Base-by-base conservation (phyloP, 2,329 filamentous ascomycete genomes). In the Fusarium pseudograminearum region DNA sequence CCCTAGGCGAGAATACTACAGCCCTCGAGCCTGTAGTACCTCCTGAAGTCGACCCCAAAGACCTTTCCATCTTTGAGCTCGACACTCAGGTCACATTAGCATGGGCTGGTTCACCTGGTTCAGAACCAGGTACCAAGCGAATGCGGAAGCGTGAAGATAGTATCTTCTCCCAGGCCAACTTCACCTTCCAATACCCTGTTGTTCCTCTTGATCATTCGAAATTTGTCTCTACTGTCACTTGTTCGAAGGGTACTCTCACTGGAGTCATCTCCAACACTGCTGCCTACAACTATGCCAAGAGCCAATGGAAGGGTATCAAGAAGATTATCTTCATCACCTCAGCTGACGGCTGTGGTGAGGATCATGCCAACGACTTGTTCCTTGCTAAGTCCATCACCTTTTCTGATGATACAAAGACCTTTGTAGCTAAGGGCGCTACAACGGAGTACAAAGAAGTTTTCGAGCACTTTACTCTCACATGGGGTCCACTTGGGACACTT, bases 251-350 rank as follows among this genome's bases (percentile, higher is more conserved):
- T 1, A 10, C 6, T 0, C 51, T 69, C 5, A 68, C 44, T 12
- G 65, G 46, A 1, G 34, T 46, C 2, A 44, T 69, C 26, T 33
- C 57, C 0, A 62, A 28, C 14, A 6, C 8, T 6, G 36, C 36
- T 11, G 60, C 60, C 0, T 69, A 68, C 3, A 61, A 30, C 4
- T 69, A 45, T 22, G 67, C 56, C 26, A 69, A 69, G 20, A 42
- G 20, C 0, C 40, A 65, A 2, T 69, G 67, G 65, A 56, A 54
- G 9, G 50, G 34, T 2, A 41, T 7, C 5, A 30, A 45, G 1
- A 54, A 61, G 7, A 61, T 69, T 1, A 22, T 69, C 8, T 69
- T 69, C 33, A 58, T 69, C 0, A 65, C 67, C 1, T 55, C 67
- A 0, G 50, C 52, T 6, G 65, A 69, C 6, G 60, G 66, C 0